Evolutionary conservation across 1,284 basidiomycete species (phyloP).

Genomic region (Gymnopus androsaceus): DNA sequence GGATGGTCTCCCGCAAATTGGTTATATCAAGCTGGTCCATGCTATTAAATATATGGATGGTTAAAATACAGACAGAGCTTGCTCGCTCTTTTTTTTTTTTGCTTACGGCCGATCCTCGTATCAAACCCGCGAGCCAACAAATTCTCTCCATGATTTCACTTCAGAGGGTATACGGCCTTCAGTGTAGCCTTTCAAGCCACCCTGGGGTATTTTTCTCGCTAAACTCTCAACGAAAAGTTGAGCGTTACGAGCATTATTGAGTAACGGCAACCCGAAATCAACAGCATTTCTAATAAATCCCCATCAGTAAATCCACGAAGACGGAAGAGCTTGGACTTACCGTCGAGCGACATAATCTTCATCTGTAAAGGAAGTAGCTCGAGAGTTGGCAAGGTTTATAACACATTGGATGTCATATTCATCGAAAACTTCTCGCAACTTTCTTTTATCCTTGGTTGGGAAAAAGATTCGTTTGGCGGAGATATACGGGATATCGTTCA

Average conservation of each 20-base stretch:
- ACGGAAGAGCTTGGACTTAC: constrained; percentile 38
- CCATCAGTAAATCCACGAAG: constrained; percentile 15
- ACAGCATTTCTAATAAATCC: constrained; percentile 72
- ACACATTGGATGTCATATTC: constrained; percentile 96
- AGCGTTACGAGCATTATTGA: constrained; percentile 92
- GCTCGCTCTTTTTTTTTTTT: constrained; percentile 21
- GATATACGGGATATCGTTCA: constrained; percentile 83
- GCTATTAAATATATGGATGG: constrained; percentile 7
- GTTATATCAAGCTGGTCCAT: constrained; percentile 24
- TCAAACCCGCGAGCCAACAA: constrained; percentile 72
- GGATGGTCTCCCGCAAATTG: too few species aligned
- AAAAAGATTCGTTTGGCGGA: constrained; percentile 90
- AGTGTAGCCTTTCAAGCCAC: constrained; percentile 79
- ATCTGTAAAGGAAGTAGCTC: constrained; percentile 80
- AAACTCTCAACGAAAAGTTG: constrained; percentile 91
- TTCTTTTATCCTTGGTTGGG: constrained; percentile 96
- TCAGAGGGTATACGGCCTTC: constrained; percentile 94
- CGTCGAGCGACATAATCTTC: constrained; percentile 96
- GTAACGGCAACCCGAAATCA: constrained; percentile 86
- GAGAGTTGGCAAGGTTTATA: constrained; percentile 87
- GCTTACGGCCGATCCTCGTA: constrained; percentile 15
- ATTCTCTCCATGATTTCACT: constrained; percentile 90
- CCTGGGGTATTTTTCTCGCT: constrained; percentile 84
- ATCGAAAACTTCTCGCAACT: constrained; percentile 90
- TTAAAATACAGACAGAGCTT: constrained; percentile 5